phyloP scores from a whole-genome alignment of 495 filamentous ascomycete species.

The Aspergillus conjunctus region DNA sequence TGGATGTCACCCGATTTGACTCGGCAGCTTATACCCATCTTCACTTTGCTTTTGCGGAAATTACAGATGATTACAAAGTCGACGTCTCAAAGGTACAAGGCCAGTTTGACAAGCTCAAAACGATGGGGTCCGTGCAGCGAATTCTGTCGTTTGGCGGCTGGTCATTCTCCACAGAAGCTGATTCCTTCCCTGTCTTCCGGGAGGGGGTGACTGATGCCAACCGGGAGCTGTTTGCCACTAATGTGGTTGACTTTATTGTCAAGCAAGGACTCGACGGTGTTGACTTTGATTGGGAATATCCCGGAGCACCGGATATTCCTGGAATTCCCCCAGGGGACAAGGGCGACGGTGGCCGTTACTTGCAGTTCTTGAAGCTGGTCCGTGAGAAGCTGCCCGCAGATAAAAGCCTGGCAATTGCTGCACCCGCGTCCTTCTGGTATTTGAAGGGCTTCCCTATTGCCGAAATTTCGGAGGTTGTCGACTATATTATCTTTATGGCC shows the following conservation, averaged over 20 bases:
- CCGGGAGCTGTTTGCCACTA: slow-evolving; percentile 11
- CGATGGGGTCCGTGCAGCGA: slow-evolving; percentile 28
- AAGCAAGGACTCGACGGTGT: slow-evolving; percentile 8
- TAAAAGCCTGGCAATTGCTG: slow-evolving; percentile 23
- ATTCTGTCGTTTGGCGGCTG: slow-evolving; percentile 52
- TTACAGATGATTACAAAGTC: slow-evolving; percentile 33
- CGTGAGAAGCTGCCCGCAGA: no score
- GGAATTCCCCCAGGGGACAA: slow-evolving; percentile 36
- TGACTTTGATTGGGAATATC: slow-evolving; percentile 16
- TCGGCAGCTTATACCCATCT: slow-evolving; percentile 42
- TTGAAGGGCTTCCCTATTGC: slow-evolving; percentile 33
- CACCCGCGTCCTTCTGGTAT: slow-evolving; percentile 36
- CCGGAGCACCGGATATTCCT: slow-evolving; percentile 39
- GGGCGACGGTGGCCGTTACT: no score
- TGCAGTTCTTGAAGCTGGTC: no score
- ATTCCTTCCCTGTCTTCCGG: slow-evolving; percentile 43
- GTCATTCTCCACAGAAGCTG: slow-evolving; percentile 42
- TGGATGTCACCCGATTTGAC: slow-evolving; percentile 24
- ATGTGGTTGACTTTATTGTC: slow-evolving; percentile 18
- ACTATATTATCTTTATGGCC: slow-evolving; percentile 41
- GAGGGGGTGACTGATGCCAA: slow-evolving; percentile 17
- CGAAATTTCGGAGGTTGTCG: slow-evolving; percentile 24
- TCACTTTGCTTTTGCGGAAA: slow-evolving; percentile 45
- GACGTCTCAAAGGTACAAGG: slow-evolving; percentile 24
- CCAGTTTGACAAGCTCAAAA: slow-evolving; percentile 28